Base-by-base conservation (phyloP, 805 yeast species). In the Candida tallmaniae region DNA sequence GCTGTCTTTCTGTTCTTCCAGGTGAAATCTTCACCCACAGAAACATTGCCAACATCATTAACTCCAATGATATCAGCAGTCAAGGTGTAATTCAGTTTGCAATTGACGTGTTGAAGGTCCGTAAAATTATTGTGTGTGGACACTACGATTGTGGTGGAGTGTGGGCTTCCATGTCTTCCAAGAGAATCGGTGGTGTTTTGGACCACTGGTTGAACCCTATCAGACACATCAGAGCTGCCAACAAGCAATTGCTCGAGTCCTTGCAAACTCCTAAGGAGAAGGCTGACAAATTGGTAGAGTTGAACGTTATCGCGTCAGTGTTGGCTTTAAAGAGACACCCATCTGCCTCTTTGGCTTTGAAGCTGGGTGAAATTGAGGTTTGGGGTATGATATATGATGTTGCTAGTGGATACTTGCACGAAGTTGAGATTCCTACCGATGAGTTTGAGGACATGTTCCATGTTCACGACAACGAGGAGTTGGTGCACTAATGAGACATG, bases 71-170 rank as follows among this genome's bases (percentile, higher is more conserved):
- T 56, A 63, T 82, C 29, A 74, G 87, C 26, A 70, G 82, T 13
- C 78, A 76, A 54, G 80, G 95, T 0, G 88, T 88, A 2, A 64
- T 90, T 20, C 96, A 89, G 58, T 86, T 85, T 51, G 95, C 96
- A 4, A 76, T 90, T 45, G 88, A 85, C 45, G 86, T 81, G 10
- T 68, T 89, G 40, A 82, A 83, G 51, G 94, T 90, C 25, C 73
- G 70, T 45, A 86, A 84, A 52, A 78, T 89, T 34, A 72, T 89
- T 36, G 83, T 89, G 5, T 85, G 96, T 60, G 97, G 97, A 3
- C 97, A 89, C 61, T 83, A 93, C 21, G 95, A 86, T 58, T 89
- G 97, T 69, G 96, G 96, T 32, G 97, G 96, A 20, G 77, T 86
- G 32, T 78, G 84, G 77, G 87, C 95, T 15, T 78, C 88, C 6